Conservation (phyloP, 352 stramenopile species). For the Globisporangium cederbergense region DNA sequence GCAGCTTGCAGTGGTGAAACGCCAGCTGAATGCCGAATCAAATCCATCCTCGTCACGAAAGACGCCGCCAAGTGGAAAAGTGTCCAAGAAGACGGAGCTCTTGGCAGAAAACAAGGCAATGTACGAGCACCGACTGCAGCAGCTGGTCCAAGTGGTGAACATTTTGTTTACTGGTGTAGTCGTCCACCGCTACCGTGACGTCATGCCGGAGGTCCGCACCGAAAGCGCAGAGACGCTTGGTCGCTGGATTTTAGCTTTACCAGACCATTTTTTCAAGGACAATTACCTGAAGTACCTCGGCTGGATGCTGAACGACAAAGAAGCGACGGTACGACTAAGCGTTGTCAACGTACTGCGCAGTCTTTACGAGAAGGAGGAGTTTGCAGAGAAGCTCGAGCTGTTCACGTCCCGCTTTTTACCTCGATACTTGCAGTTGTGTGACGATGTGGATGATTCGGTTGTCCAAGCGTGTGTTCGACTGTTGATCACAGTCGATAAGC, state of each 20-base stretch:
- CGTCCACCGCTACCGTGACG: slow-evolving; percentile 88
- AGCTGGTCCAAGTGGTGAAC: slow-evolving; percentile 58
- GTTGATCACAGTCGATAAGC: slow-evolving; percentile 80
- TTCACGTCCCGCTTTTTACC: slow-evolving; percentile 80
- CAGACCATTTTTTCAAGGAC: slow-evolving; percentile 90
- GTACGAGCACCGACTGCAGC: slow-evolving; percentile 56
- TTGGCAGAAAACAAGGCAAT: slow-evolving; percentile 67
- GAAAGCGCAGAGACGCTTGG: slow-evolving; percentile 81
- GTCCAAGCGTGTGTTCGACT: slow-evolving; percentile 68
- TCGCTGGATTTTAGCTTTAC: slow-evolving; percentile 79
- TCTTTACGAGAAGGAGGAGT: slow-evolving; percentile 80
- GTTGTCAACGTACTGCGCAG: slow-evolving; percentile 79
- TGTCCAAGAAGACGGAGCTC: slow-evolving; percentile 50
- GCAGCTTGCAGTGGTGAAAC: slow-evolving; percentile 62
- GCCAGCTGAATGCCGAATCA: slow-evolving; percentile 63
- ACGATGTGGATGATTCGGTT: slow-evolving; percentile 72
- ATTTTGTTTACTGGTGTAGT: slow-evolving; percentile 75
- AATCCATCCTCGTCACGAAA: slow-evolving; percentile 23
- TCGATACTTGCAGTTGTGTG: slow-evolving; percentile 77
- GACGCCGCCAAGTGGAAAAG: slow-evolving; percentile 11
- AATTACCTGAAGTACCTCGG: slow-evolving; percentile 96
- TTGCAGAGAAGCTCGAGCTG: slow-evolving; percentile 62
- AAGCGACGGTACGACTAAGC: slow-evolving; percentile 70
- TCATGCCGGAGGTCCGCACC: slow-evolving; percentile 90
- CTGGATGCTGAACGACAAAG: slow-evolving; percentile 94